Conservation (phyloP, 2,329 filamentous ascomycete species). For the Neofusicoccum umdonicola region DNA sequence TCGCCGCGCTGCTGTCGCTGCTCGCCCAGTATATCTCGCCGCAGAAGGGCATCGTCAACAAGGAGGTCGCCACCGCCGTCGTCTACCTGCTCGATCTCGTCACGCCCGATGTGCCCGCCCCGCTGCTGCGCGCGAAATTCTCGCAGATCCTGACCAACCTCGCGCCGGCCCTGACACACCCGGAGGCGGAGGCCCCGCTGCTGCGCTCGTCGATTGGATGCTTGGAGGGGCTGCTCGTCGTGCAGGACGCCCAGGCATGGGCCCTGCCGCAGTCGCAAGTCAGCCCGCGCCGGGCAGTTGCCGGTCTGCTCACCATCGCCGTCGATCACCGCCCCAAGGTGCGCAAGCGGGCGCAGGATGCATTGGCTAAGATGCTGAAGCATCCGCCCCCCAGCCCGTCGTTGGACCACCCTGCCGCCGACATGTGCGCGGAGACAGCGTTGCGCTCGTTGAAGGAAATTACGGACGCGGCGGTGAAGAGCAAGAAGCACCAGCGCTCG, state of each 20-base stretch:
- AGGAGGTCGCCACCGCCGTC: conserved; percentile 78
- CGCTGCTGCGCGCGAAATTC: conserved; percentile 91
- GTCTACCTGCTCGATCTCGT: conserved; percentile 95
- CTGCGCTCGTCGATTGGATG: conserved; percentile 87
- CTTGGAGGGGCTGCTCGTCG: conserved; percentile 84
- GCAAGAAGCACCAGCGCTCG: conserved; percentile 56
- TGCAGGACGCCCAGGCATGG: conserved; percentile 87
- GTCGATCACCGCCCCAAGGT: conserved; percentile 91
- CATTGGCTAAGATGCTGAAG: conserved; percentile 76
- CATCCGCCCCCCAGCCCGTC: conserved; percentile 87
- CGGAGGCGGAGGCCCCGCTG: conserved; percentile 82
- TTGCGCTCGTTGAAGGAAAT: conserved; percentile 77
- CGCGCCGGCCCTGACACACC: conserved; percentile 75
- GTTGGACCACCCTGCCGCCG: conserved; percentile 88
- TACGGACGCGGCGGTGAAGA: conserved; percentile 69
- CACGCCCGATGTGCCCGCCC: conserved; percentile 77
- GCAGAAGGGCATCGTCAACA: conserved; percentile 66
- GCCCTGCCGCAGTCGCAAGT: conserved; percentile 78
- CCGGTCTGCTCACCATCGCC: conserved; percentile 78
- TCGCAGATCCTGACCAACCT: conserved; percentile 85
- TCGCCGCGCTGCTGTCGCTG: conserved; percentile 88
- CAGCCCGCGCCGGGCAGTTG: conserved; percentile 81
- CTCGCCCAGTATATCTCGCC: conserved; percentile 71
- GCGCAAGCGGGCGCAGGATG: conserved; percentile 87
- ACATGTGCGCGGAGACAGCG: conserved; percentile 92